phyloP scores from a whole-genome alignment of 2,329 filamentous ascomycete genomes.

The Exserohilum rostratum region DNA sequence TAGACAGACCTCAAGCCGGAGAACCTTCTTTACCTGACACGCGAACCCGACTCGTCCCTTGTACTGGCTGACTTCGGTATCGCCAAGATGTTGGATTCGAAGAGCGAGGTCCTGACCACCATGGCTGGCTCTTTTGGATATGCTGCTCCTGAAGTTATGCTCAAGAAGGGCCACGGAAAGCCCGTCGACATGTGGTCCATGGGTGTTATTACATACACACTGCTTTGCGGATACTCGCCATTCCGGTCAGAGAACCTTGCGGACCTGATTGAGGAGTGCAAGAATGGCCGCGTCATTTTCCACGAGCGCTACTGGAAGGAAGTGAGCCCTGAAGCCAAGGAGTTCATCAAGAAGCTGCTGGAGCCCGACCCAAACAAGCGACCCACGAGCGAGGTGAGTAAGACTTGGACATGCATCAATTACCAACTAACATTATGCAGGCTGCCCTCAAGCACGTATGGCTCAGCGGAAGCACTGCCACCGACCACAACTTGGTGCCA shows the following conservation, averaged over 20 bases:
- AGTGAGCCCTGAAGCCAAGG: slow-evolving; percentile 92
- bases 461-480: slow-evolving; percentile 89
- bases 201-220: slow-evolving; percentile 97
- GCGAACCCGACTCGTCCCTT: slow-evolving; percentile 76
- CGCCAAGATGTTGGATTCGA: slow-evolving; percentile 93
- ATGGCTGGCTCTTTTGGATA: slow-evolving; percentile 99
- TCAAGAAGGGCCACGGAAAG: slow-evolving; percentile 96
- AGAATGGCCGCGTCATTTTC: slow-evolving; percentile 82
- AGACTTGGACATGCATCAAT: background rate
- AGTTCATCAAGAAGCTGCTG: slow-evolving; percentile 85
- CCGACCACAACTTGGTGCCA: slow-evolving; percentile 94
- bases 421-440: slow-evolving; percentile 50
- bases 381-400: slow-evolving; percentile 73
- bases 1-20: slow-evolving; percentile 90
- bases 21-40: slow-evolving; percentile 91
- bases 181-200: slow-evolving; percentile 99
- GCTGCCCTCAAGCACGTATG: slow-evolving; percentile 82
- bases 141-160: slow-evolving; percentile 96
- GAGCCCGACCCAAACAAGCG: slow-evolving; percentile 79
- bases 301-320: slow-evolving; percentile 99
- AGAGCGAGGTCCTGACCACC: slow-evolving; percentile 90
- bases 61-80: slow-evolving; percentile 98
- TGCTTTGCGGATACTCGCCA: slow-evolving; percentile 96
- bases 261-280: slow-evolving; percentile 95
- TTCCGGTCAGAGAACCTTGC: slow-evolving; percentile 94